Conservation (phyloP, 768 basidiomycete genomes). For the Leccinum truebloodii region DNA sequence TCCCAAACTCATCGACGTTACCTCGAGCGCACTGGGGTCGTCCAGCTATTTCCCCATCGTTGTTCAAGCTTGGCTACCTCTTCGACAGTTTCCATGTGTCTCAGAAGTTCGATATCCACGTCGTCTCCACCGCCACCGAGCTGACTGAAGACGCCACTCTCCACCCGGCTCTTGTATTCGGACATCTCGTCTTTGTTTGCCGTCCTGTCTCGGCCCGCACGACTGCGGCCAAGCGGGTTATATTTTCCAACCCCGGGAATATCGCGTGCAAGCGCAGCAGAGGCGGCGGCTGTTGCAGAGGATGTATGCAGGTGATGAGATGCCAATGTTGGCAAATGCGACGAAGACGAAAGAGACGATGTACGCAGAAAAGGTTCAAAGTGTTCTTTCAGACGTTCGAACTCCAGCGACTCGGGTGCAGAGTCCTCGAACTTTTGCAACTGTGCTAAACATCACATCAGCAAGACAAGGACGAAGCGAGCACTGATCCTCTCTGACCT, state of each 20-base stretch:
- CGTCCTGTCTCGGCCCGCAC: slow-evolving; percentile 58
- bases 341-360: slow-evolving; percentile 71
- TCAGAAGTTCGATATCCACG: slow-evolving; percentile 70
- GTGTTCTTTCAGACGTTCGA: slow-evolving; percentile 94
- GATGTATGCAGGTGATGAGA: slow-evolving; percentile 77
- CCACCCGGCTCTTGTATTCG: slow-evolving; percentile 73
- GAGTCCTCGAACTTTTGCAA: slow-evolving; percentile 89
- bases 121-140: slow-evolving; percentile 63
- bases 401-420: slow-evolving; percentile 81
- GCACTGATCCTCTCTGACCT: slow-evolving; percentile 50
- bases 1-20: slow-evolving; percentile 28
- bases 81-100: slow-evolving; percentile 56
- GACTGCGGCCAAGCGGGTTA: slow-evolving; percentile 55
- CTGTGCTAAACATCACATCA: slow-evolving; percentile 58
- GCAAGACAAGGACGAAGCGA: neutral
- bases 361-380: slow-evolving; percentile 94
- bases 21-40: slow-evolving; percentile 61
- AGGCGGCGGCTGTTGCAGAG: slow-evolving; percentile 87
- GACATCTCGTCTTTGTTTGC: slow-evolving; percentile 75
- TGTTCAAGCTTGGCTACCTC: slow-evolving; percentile 75
- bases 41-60: slow-evolving; percentile 83
- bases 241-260: slow-evolving; percentile 82
- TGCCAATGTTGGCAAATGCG: slow-evolving; percentile 47
- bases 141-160: slow-evolving; percentile 55
- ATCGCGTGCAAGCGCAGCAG: slow-evolving; percentile 85